Evolutionary conservation across 176 grass and related monocot species (phyloP).

Genomic region (Eragrostis nindensis): DNA sequence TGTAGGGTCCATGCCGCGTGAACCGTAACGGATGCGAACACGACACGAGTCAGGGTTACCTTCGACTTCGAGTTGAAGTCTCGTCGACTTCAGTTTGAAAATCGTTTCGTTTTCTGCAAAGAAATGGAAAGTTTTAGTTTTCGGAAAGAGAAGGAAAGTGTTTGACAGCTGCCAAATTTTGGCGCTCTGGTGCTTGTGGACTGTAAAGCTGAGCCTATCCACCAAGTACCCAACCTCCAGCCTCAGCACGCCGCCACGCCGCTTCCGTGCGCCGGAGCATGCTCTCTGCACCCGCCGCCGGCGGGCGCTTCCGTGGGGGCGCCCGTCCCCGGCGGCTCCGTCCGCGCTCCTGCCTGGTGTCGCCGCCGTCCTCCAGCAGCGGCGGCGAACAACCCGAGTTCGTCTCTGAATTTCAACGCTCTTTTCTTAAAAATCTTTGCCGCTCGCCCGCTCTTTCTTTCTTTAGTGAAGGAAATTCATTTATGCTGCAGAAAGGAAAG

Average conservation of each 20-base stretch:
- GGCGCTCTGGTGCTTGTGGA: background rate
- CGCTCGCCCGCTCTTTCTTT: too few relatives aligned
- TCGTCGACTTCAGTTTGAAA: background rate
- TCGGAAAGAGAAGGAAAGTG: background rate
- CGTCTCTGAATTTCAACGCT: constrained; percentile 1
- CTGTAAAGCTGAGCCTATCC: background rate
- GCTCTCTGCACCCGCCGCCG: constrained; percentile 36
- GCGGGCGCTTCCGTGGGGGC: constrained; percentile 10
- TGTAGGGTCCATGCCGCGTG: background rate
- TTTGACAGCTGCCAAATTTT: background rate
- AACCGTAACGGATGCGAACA: background rate
- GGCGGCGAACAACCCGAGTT: constrained; percentile 32
- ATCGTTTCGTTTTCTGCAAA: background rate
- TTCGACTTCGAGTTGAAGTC: background rate
- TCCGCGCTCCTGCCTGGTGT: background rate
- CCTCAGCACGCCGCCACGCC: background rate
- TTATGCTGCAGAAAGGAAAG: constrained; percentile 49
- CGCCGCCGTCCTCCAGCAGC: constrained; percentile 12
- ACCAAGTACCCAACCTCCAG: background rate
- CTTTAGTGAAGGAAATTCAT: background rate
- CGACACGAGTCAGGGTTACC: background rate
- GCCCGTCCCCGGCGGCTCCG: constrained; percentile 1
- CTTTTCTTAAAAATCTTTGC: background rate
- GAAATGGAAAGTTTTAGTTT: background rate
- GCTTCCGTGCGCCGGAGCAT: constrained; percentile 33